Evolutionary conservation across 2,329 filamentous ascomycete genomes (phyloP).

Genomic region (Pseudopithomyces chartarum): DNA sequence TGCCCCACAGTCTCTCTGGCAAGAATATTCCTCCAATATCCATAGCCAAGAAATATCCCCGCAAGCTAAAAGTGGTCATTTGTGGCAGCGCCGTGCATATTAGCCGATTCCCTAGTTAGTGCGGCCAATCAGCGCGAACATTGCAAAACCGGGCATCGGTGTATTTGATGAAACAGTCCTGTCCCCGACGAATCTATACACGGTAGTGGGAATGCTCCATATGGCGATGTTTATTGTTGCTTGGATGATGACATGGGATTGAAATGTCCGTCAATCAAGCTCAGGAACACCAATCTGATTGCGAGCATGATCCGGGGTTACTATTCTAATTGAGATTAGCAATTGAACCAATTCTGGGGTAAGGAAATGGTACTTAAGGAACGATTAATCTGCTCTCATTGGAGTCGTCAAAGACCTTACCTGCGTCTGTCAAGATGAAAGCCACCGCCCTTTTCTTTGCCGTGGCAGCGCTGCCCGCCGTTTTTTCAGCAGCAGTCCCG

Average conservation of each 20-base stretch:
- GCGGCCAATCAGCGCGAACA: background rate
- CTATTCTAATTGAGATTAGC: conserved; percentile 3
- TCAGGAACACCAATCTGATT: background rate
- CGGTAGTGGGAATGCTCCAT: background rate
- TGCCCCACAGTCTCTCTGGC: background rate
- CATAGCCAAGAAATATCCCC: conserved; percentile 1
- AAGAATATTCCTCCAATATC: conserved; percentile 7
- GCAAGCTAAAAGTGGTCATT: background rate
- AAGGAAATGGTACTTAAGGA: background rate
- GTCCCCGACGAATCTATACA: background rate
- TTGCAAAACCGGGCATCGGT: conserved; percentile 1
- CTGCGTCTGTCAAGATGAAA: conserved; percentile 20
- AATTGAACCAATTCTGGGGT: background rate
- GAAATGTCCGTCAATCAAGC: conserved; percentile 10
- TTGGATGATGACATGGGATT: background rate
- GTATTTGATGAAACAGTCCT: background rate
- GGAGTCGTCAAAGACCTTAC: background rate
- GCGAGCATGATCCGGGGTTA: background rate
- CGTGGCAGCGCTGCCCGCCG: conserved; percentile 20
- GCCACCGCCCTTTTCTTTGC: conserved; percentile 18
- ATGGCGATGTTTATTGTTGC: background rate
- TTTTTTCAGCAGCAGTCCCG: conserved; percentile 23
- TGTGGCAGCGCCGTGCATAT: background rate
- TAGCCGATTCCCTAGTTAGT: conserved; percentile 4
- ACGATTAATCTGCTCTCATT: background rate